These are phyloP conservation scores for Hypoxylon subgilvum DNA, from an alignment of 495 filamentous ascomycete species.

Conservation along the genomic window DNA sequence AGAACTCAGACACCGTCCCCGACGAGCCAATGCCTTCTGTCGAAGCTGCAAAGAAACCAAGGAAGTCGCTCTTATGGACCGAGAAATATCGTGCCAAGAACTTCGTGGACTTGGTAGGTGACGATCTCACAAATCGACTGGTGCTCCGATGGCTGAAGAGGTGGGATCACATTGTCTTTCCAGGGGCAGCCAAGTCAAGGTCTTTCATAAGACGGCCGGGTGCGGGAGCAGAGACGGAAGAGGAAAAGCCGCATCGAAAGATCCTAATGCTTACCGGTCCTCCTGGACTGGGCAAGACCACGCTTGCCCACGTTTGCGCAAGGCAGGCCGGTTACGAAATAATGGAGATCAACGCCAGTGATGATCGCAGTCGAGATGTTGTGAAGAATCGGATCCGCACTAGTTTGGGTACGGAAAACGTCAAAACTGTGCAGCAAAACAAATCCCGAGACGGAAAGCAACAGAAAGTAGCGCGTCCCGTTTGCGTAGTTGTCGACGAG, in stretches of 20 bases:
- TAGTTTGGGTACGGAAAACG: slow-evolving; percentile 87
- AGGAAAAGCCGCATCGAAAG: slow-evolving; percentile 78
- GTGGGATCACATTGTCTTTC: slow-evolving; percentile 94
- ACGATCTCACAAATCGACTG: slow-evolving; percentile 89
- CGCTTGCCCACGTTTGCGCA: slow-evolving; percentile 93
- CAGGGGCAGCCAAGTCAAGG: slow-evolving; percentile 66
- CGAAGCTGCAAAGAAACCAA: slow-evolving; percentile 49
- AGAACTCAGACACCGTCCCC: slow-evolving; percentile 17
- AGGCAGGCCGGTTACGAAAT: slow-evolving; percentile 94
- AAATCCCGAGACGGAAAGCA: slow-evolving; percentile 62
- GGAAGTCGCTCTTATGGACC: slow-evolving; percentile 71
- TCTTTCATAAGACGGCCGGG: slow-evolving; percentile 41
- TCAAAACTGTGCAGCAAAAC: slow-evolving; percentile 77
- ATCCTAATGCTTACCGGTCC: slow-evolving; percentile 89
- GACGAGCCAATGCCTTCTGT: slow-evolving; percentile 41
- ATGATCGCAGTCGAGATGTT: slow-evolving; percentile 76
- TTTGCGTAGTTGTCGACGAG: slow-evolving; percentile 94
- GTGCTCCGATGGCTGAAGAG: slow-evolving; percentile 92
- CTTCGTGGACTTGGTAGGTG: slow-evolving; percentile 91
- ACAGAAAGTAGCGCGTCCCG: slow-evolving; percentile 77
- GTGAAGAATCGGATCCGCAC: slow-evolving; percentile 89
- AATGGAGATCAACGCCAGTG: slow-evolving; percentile 85
- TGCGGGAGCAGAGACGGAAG: slow-evolving; percentile 52
- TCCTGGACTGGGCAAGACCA: slow-evolving; percentile 94
- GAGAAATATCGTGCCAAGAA: slow-evolving; percentile 90